A percentile compares a stretch with the other conserved stretches of the same genome.
phyloP scores from a whole-genome alignment of 192 early-diverging fungal species.

The Podila horticola region DNA sequence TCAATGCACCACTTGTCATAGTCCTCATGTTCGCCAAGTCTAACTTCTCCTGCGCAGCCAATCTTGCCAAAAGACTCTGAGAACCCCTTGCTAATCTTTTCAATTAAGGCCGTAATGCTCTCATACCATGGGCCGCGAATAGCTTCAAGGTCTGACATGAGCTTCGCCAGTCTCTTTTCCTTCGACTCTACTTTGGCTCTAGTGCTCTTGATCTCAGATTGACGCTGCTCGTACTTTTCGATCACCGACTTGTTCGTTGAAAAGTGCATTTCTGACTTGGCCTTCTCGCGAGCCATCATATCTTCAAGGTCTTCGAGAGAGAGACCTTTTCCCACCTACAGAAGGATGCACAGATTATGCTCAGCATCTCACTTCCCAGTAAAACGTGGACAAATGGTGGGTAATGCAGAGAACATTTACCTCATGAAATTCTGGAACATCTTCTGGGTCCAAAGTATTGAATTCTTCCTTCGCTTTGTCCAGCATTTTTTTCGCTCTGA shows the following conservation, averaged over 20 bases:
- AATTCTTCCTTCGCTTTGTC: constrained; percentile 66
- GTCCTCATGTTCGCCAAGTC: constrained; percentile 75
- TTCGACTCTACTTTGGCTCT: constrained; percentile 51
- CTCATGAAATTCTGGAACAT: constrained; percentile 60
- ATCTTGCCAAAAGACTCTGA: constrained; percentile 78
- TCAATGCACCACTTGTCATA: constrained; percentile 95
- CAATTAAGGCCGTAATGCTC: constrained; percentile 68
- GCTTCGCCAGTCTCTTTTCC: constrained; percentile 46
- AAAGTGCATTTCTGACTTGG: constrained; percentile 65
- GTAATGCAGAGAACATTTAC: constrained; percentile 21
- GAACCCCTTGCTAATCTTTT: constrained; percentile 74
- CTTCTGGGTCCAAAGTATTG: constrained; percentile 62
- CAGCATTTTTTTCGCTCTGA: constrained; percentile 50
- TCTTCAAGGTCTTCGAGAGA: constrained; percentile 74
- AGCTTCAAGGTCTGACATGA: constrained; percentile 46
- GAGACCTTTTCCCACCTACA: constrained; percentile 43
- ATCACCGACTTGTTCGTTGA: constrained; percentile 68
- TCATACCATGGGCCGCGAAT: constrained; percentile 72
- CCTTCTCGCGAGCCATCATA: constrained; percentile 60
- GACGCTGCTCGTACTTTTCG: constrained; percentile 73
- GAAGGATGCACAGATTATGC: not conserved
- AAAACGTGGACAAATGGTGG: not conserved
- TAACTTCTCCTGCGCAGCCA: constrained; percentile 82
- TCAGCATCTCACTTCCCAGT: not conserved
- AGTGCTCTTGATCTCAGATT: constrained; percentile 62